Evolutionary conservation across 345 rosid species (phyloP), one percentile per base, ranked within the genome.

Genomic region (Mercurialis annua): DNA sequence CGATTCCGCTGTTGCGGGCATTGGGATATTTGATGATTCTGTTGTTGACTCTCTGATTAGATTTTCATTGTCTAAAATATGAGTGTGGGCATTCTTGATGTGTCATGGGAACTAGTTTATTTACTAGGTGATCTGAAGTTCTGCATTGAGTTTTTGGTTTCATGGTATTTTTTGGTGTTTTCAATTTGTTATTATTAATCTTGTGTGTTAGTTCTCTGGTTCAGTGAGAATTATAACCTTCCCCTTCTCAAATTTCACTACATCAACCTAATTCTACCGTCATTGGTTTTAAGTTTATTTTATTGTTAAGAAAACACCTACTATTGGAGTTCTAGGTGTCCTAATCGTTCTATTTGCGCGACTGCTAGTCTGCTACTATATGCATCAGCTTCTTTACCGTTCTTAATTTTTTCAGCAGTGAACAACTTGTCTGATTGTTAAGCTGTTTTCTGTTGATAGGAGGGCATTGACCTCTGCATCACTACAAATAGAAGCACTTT

Each of bases 381-480:
- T 15, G 10, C 9, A 23, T 40, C 14, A 18, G 6, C 20, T 27
- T 27, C 6, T 44, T 27, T 66, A 6, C 1, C 61, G 58, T 29
- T 48, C 42, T 29, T 4, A 31, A 36, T 31, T 43, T 20, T 57
- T 69, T 20, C 18, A 17, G 10, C 24, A 43, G 9, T 26, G 34
- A 68, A 44, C n/a, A 44, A 38, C 23, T 55, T 14, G 23, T 73
- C 69, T 59, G 40, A 64, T 33, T 43, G 15, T 62, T 20, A 23
- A 64, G 16, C 0, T 24, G 6, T 27, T 49, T 54, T 71, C 15
- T 69, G 11, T 62, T 52, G 16, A 31, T 30, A 74, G 82, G 78
- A 67, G 76, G 68, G 36, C 75, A 69, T 73, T 81, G 81, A 78
- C 53, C 59, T 26, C 51, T 49, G 43, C 55, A 33, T 67, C 80